Evolutionary conservation across 169 alveolate species (phyloP), one percentile per base, ranked within the genome.

Genomic region (Cardiosporidium cionae): DNA sequence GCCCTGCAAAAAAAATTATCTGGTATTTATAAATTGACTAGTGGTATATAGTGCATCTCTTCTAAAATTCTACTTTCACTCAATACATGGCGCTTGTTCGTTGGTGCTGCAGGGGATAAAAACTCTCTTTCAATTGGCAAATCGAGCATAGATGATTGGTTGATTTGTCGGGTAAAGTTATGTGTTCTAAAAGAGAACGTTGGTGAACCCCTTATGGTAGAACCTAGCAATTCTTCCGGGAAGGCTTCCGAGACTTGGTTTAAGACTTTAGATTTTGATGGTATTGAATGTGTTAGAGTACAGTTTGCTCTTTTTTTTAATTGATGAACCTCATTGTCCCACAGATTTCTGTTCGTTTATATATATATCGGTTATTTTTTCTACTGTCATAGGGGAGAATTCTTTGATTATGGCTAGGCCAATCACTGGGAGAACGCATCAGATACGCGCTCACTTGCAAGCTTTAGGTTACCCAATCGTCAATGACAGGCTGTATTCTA

Each of bases 351-450:
- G n/a, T n/a, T n/a, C n/a, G n/a, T n/a, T n/a, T n/a, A n/a, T n/a
- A n/a, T n/a, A n/a, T n/a, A n/a, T n/a, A n/a, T n/a, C n/a, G n/a
- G n/a, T n/a, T n/a, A n/a, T n/a, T n/a, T n/a, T n/a, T n/a, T n/a
- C n/a, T n/a, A n/a, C n/a, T n/a, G n/a, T n/a, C n/a, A n/a, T 9
- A 37, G 7, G 33, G 9, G 63, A 25, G 31, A 37, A 28, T 4
- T 52, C 54, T 7, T 64, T 67, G 3, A 44, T 72, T 5, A 52
- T 72, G 35, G 72, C 73, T 3, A 28, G 73, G 0, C 78, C 71
- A 32, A 35, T 53, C n/a, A 72, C 78, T n/a, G 78, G 78, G n/a
- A 23, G 78, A 1, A 72, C 73, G 5, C 78, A 72, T 58, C 78
- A 72, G 31, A 72, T 72, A 6, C 78, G 78, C 7, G 54, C 44